Conservation (phyloP, 176 grass and related monocot species). For the Aegilops bicornis region DNA sequence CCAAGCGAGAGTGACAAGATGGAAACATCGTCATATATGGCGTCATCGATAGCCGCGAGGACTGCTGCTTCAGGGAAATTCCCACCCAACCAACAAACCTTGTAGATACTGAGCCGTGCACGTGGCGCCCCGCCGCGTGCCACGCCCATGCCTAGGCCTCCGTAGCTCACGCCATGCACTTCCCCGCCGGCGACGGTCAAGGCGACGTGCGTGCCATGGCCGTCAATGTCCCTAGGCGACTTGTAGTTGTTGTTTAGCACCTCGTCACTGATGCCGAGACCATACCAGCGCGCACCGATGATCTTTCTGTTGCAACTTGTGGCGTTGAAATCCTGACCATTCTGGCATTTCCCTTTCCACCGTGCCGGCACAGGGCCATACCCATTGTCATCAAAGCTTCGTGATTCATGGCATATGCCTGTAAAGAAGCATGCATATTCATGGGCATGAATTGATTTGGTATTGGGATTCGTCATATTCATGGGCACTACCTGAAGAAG, state of each 20-base stretch:
- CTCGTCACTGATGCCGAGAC: not conserved
- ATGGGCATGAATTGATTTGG: not conserved
- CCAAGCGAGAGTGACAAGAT: conserved; percentile 53
- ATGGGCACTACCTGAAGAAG: too few relatives aligned
- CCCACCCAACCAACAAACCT: conserved; percentile 28
- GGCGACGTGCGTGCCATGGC: conserved; percentile 48
- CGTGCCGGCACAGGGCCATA: conserved; percentile 30
- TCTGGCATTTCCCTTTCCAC: conserved; percentile 52
- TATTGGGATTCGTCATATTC: too few relatives aligned
- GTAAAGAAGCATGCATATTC: not conserved
- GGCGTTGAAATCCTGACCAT: conserved; percentile 16
- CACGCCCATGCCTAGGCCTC: conserved; percentile 28
- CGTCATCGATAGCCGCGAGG: conserved; percentile 47
- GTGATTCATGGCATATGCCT: conserved; percentile 65
- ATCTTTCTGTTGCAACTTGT: conserved; percentile 55
- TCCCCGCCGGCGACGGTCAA: conserved; percentile 35
- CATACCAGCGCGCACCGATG: conserved; percentile 55
- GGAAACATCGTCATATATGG: conserved; percentile 59
- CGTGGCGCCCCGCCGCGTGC: conserved; percentile 51
- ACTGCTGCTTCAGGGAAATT: not conserved
- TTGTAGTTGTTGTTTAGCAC: not conserved
- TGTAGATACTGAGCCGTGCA: conserved; percentile 45
- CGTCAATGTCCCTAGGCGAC: conserved; percentile 30
- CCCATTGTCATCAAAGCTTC: conserved; percentile 45
- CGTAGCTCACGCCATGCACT: conserved; percentile 30